Evolutionary conservation across 2,329 filamentous ascomycete species (phyloP).

Genomic region (Rugonectria rugulosa): DNA sequence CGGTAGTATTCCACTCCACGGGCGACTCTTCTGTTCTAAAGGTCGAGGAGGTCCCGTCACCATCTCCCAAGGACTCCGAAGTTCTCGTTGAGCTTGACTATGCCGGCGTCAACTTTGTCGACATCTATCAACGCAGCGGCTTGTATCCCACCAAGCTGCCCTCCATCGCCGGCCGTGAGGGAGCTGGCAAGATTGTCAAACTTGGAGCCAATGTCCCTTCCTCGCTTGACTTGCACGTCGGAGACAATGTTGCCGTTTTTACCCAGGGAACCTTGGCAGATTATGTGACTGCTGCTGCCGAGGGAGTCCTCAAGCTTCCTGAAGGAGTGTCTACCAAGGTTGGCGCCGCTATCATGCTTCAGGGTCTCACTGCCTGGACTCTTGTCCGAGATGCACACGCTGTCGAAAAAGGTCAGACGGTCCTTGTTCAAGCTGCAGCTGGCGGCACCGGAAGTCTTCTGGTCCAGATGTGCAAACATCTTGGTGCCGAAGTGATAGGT

Average conservation of each 20-base stretch:
- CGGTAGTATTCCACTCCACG: neutral
- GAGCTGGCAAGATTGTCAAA: neutral
- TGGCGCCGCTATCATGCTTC: slow-evolving; percentile 1
- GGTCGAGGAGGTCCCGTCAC: neutral
- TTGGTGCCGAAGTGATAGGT: slow-evolving; percentile 3
- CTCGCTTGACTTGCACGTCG: neutral
- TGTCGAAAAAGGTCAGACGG: slow-evolving; percentile 1
- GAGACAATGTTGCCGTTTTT: slow-evolving; percentile 3
- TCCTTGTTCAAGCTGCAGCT: neutral
- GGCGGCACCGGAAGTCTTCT: slow-evolving; percentile 6
- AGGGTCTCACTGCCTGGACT: slow-evolving; percentile 6
- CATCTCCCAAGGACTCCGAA: neutral
- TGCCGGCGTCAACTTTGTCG: slow-evolving; percentile 9
- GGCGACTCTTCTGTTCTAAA: slow-evolving; percentile 4
- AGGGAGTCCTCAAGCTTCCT: slow-evolving; percentile 1
- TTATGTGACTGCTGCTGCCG: neutral
- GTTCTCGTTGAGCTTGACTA: slow-evolving; percentile 4
- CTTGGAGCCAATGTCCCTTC: neutral
- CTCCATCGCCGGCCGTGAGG: slow-evolving; percentile 1
- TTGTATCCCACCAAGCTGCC: slow-evolving; percentile 1
- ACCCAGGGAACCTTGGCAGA: neutral
- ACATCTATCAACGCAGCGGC: slow-evolving; percentile 1
- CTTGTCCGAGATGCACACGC: slow-evolving; percentile 3
- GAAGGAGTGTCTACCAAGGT: neutral
- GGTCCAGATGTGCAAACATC: slow-evolving; percentile 5